These are phyloP conservation scores for Yarrowia yakushimensis DNA, from an alignment of 805 yeast species.

Conservation along the genomic window DNA sequence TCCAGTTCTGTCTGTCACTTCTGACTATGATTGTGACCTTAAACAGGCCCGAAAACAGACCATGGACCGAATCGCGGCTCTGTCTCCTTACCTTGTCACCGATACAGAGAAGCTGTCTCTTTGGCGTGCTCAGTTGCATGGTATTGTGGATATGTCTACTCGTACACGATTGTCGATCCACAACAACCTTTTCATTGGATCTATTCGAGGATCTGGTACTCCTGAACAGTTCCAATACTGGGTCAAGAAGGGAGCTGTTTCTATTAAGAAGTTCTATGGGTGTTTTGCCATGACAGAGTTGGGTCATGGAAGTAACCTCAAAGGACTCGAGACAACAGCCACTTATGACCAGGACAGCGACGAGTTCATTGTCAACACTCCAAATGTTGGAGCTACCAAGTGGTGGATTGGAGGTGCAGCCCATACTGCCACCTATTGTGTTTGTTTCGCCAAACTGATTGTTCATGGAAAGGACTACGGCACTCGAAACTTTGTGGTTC, in stretches of 20 bases:
- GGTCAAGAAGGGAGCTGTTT: slow-evolving; percentile 53
- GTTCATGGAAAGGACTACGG: slow-evolving; percentile 84
- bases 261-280: slow-evolving; percentile 50
- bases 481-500: slow-evolving; percentile 89
- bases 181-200: slow-evolving; percentile 73
- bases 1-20: slow-evolving; percentile 46
- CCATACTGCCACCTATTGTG: slow-evolving; percentile 84
- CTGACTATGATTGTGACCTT: slow-evolving; percentile 47
- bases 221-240: slow-evolving; percentile 77
- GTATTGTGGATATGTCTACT: slow-evolving; percentile 62
- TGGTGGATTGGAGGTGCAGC: slow-evolving; percentile 99
- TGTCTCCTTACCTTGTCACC: slow-evolving; percentile 27
- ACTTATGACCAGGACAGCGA: slow-evolving; percentile 64
- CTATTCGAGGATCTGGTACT: slow-evolving; percentile 84
- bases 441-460: slow-evolving; percentile 75
- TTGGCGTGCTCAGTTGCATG: slow-evolving; percentile 33
- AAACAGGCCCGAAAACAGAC: slow-evolving; percentile 41
- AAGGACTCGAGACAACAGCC: slow-evolving; percentile 89
- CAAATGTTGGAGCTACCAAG: slow-evolving; percentile 86
- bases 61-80: slow-evolving; percentile 35
- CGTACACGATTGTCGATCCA: slow-evolving; percentile 84
- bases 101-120: slow-evolving; percentile 32
- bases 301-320: slow-evolving; percentile 91
- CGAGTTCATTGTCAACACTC: slow-evolving; percentile 74
- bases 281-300: slow-evolving; percentile 92